A percentile compares a stretch with the other conserved stretches of the same genome.
These are phyloP conservation scores for Magnaporthales sp. DNA, from an alignment of 2,329 filamentous ascomycete genomes.

Conservation along the genomic window DNA sequence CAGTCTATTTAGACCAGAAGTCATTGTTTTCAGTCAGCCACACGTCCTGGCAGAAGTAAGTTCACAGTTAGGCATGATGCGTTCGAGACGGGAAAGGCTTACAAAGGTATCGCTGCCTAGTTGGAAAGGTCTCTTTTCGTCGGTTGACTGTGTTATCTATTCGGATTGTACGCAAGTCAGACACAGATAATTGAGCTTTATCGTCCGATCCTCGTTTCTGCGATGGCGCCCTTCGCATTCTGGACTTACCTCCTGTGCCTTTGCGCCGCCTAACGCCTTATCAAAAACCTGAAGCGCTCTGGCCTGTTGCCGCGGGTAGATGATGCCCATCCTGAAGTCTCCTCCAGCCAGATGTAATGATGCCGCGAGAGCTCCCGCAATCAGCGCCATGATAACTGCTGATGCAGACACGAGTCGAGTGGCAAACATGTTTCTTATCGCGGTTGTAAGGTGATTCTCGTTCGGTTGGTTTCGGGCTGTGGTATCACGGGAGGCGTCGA, in stretches of 20 bases:
- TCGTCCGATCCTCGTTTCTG: not conserved
- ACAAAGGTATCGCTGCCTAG: slow-evolving; percentile 37
- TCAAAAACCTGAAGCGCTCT: slow-evolving; percentile 32
- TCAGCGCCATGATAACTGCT: slow-evolving; percentile 7
- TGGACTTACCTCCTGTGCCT: slow-evolving; percentile 24
- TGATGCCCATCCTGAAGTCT: slow-evolving; percentile 26
- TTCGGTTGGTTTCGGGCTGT: not conserved
- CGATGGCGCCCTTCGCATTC: not conserved
- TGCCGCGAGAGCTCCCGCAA: slow-evolving; percentile 11
- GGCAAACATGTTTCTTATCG: not conserved
- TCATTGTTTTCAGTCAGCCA: slow-evolving; percentile 6
- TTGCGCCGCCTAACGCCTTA: slow-evolving; percentile 28
- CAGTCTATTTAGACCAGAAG: slow-evolving; percentile 20
- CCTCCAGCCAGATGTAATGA: slow-evolving; percentile 23
- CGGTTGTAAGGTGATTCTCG: not conserved
- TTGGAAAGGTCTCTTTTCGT: slow-evolving; percentile 30
- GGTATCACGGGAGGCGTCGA: not conserved
- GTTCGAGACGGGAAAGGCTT: slow-evolving; percentile 12
- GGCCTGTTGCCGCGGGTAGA: slow-evolving; percentile 21
- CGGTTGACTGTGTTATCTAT: slow-evolving; percentile 30
- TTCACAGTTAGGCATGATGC: not conserved
- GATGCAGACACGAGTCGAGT: not conserved
- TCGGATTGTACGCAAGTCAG: not conserved
- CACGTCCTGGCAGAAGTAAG: not conserved
- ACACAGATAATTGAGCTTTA: not conserved